A percentile compares a stretch with the other conserved stretches of the same genome.
These are phyloP conservation scores for Telfairia occidentalis DNA, from an alignment of 331 rosid species.

Conservation along the genomic window DNA sequence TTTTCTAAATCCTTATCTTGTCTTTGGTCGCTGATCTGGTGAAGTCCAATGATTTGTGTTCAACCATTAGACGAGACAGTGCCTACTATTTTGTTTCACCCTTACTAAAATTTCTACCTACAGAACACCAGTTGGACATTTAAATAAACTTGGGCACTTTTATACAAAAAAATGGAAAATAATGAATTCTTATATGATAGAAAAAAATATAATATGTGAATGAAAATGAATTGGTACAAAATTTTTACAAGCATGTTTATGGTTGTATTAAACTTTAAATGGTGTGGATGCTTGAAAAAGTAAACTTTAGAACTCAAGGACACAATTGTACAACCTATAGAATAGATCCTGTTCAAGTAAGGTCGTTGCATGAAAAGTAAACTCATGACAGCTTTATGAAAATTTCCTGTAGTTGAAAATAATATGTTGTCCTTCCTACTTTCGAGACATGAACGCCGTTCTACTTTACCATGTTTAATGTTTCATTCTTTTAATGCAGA, in stretches of 20 bases:
- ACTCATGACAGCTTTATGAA: not conserved
- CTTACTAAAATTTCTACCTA: not conserved
- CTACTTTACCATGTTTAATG: slow-evolving; percentile 3
- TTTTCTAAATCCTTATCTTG: not conserved
- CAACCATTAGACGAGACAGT: not conserved
- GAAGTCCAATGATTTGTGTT: not conserved
- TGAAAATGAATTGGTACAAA: not conserved
- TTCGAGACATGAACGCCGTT: not conserved
- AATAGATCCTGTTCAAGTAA: too few species aligned
- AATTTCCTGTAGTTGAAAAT: not conserved
- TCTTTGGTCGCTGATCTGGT: not conserved
- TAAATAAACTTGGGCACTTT: not conserved
- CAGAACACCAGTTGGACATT: not conserved
- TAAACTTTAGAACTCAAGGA: too few species aligned
- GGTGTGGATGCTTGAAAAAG: not conserved
- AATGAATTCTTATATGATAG: too few species aligned
- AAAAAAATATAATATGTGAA: too few species aligned
- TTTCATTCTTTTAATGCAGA: slow-evolving; percentile 38
- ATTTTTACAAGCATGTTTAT: not conserved
- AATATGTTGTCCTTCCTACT: not conserved
- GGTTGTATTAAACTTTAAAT: not conserved
- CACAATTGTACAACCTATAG: too few species aligned
- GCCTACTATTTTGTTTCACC: not conserved
- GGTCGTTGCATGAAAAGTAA: not conserved
- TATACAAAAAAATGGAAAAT: not conserved